Evolutionary conservation across 208 protist species (phyloP), one percentile per base, ranked within the genome.

Genomic region (Trichomonas gallinae): DNA sequence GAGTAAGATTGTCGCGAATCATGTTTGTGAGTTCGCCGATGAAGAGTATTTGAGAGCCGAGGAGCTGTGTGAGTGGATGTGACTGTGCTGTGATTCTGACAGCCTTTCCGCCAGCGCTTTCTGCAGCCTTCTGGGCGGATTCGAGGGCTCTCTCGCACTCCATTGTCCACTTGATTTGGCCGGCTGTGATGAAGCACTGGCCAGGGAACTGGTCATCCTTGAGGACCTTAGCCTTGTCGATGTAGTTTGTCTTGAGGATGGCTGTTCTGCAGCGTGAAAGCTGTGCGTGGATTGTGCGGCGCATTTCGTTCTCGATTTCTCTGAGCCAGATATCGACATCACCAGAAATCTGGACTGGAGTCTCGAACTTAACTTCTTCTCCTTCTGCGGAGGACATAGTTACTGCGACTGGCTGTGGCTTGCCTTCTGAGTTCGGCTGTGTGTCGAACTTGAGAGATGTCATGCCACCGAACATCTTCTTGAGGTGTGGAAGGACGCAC

Each of bases 251-350:
- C 45, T 97, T 96, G 96, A 98, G 98, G 42, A 99, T 97, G 63
- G 98, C 97, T 63, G 97, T 97, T 96, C 98, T 98, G 96, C 99
- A 88, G 31, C 87, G n/a, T 15, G 85, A 36, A 34, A 97, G 93
- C n/a, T 96, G 96, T 17, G 44, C 88, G 11, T 96, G 31, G 9
- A 99, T 97, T n/a, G 99, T 99, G 46, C 97, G 97, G 96, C 97
- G 97, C 97, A 99, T 99, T 97, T 99, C 99, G 9, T 97, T 97
- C 81, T 99, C 98, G 46, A 99, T 98, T 15, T 49, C 96, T 96
- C 98, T 98, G 97, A 99, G 98, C 99, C 99, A 99, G 88, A 98
- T 97, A 98, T 99, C 99, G 26, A 99, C 99, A 9, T 98, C 97
- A 49, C 96, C 97, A 58, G 96, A 44, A 11, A 96, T 96, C n/a